Evolutionary conservation across 192 early-diverging fungal genomes (phyloP), one percentile per base, ranked within the genome.

Genomic region (Coemansia sp.): DNA sequence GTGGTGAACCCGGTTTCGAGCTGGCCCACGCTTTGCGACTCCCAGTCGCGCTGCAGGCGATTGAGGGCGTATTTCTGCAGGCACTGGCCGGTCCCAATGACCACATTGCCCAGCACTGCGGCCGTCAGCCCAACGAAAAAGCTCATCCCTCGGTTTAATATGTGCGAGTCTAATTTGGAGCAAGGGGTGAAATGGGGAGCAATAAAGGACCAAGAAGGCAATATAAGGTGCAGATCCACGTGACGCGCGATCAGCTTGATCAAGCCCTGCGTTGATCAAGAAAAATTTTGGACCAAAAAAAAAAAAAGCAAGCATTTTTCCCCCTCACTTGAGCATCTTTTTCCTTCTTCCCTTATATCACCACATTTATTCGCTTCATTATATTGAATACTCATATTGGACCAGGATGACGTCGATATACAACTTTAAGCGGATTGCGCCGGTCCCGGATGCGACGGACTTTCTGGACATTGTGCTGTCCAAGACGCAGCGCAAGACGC

Each of bases 351-450:
- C 28, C n/a, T n/a, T n/a, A n/a, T n/a, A n/a, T n/a, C n/a, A n/a
- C 0, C 51, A 21, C 21, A 33, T 35, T 38, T 18, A 0, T 54
- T 33, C 32, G 21, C 12, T 27, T 18, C 32, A 18, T 18, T 40
- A 21, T 25, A 49, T 8, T 12, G 28, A 32, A n/a, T n/a, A n/a
- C n/a, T n/a, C n/a, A n/a, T n/a, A n/a, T n/a, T 4, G 4, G 18
- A 33, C 19, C n/a, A 51, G 2, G 3, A 80, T 81, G 78, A 24
- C 79, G 9, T 86, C 89, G 29, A 85, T 95, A 67, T 99, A 99
- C 82, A 99, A 99, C 81, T 97, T 99, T 82, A 99, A 99, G 75
- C 89, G 89, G 77, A 93, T 99, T 58, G 89, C 92, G 81, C 92
- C 93, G 27, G 94, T 99, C 12, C 95, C 95, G 25, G 88, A 88